phyloP scores from a whole-genome alignment of 2,329 filamentous ascomycete genomes.

The Didymella exigua region DNA sequence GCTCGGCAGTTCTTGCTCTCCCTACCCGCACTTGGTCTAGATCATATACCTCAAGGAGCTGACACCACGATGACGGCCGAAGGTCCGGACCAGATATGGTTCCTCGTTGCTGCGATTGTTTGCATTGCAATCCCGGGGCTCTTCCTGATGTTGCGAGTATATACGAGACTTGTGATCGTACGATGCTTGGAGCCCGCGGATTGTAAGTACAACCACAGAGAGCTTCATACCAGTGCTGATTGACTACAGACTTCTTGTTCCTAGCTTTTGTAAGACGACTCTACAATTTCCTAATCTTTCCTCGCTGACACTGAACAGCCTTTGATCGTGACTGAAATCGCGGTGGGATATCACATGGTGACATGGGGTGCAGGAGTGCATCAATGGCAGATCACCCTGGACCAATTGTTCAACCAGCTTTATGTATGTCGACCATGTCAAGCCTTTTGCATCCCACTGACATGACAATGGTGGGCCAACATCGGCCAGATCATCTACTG shows the following conservation, averaged over 20 bases:
- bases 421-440: conserved; percentile 21
- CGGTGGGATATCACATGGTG: conserved; percentile 32
- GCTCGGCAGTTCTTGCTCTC: conserved; percentile 19
- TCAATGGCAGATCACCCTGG: conserved; percentile 37
- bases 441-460: neutral
- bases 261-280: conserved; percentile 24
- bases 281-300: fast-evolving
- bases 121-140: conserved; percentile 30
- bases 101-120: conserved; percentile 25
- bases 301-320: conserved; percentile 19
- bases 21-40: conserved; percentile 19
- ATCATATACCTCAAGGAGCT: conserved; percentile 25
- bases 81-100: conserved; percentile 34
- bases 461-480: conserved; percentile 29
- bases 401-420: conserved; percentile 32
- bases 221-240: conserved; percentile 6
- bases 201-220: conserved; percentile 21
- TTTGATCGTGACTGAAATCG: conserved; percentile 30
- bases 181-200: conserved; percentile 31
- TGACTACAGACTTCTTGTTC: conserved; percentile 29
- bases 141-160: conserved; percentile 28
- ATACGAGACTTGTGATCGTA: conserved; percentile 32
- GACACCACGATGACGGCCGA: conserved; percentile 29
- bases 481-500: conserved; percentile 35
- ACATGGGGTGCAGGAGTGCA: conserved; percentile 39